Evolutionary conservation across 2,329 filamentous ascomycete genomes (phyloP).

Genomic region (Thermothelomyces thermophilus): DNA sequence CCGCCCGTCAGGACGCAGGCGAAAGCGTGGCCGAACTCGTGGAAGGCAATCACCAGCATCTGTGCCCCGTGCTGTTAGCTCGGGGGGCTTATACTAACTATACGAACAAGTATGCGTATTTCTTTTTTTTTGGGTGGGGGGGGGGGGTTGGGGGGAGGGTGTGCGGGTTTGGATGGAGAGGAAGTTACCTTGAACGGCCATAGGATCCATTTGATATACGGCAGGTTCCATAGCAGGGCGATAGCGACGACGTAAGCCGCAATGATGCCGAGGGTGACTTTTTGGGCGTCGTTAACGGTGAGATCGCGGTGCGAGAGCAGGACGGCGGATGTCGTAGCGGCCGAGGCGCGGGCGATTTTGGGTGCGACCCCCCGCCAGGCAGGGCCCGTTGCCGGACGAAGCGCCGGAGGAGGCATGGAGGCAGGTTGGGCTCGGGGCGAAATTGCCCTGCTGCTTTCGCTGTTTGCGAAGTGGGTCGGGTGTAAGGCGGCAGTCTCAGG

Average conservation of each 20-base stretch:
- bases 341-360: conserved; percentile 13
- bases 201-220: conserved; percentile 65
- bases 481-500: too few species aligned
- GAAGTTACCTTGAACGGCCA: conserved; percentile 72
- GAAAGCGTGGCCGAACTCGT: conserved; percentile 72
- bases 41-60: conserved; percentile 80
- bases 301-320: conserved; percentile 46
- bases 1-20: conserved; percentile 67
- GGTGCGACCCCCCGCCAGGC: conserved; percentile 17
- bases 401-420: conserved; percentile 10
- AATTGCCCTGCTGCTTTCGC: too few species aligned
- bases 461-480: too few species aligned
- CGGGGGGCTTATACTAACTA: neutral
- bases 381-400: neutral
- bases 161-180: neutral
- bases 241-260: conserved; percentile 66
- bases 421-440: too few species aligned
- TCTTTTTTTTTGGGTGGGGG: too few species aligned
- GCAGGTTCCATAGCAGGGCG: conserved; percentile 71
- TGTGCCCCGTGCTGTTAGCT: conserved; percentile 25
- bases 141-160: neutral
- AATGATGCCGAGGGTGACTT: conserved; percentile 59
- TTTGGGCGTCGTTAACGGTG: conserved; percentile 59
- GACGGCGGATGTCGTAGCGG: conserved; percentile 5
- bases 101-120: neutral